phyloP scores from a whole-genome alignment of 805 yeast genomes.

The Torulaspora indica region DNA sequence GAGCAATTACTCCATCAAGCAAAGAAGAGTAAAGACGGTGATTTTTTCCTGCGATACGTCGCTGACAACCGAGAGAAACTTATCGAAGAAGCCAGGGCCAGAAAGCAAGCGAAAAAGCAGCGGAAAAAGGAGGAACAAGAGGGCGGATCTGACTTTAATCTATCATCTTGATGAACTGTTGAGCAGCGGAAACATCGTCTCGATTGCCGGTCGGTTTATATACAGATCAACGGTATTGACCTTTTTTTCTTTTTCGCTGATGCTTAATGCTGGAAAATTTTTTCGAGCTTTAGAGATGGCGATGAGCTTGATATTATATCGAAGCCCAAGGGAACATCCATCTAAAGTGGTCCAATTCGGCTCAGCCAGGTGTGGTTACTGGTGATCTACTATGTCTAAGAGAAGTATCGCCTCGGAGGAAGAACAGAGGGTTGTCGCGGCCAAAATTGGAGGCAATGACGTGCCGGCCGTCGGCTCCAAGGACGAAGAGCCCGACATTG shows the following conservation, averaged over 20 bases:
- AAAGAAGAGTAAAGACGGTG: slow-evolving; percentile 32
- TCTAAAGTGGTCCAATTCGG: background rate
- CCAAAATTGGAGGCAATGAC: slow-evolving; percentile 30
- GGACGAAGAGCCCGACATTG: slow-evolving; percentile 41
- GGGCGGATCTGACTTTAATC: slow-evolving; percentile 3
- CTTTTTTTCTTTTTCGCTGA: slow-evolving; percentile 1
- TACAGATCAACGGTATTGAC: background rate
- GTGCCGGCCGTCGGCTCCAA: slow-evolving; percentile 34
- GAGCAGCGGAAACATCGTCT: background rate
- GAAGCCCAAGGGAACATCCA: background rate
- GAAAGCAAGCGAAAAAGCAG: slow-evolving; percentile 21
- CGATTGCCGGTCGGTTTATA: background rate
- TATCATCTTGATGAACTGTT: background rate
- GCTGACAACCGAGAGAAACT: slow-evolving; percentile 19
- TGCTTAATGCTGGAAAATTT: slow-evolving; percentile 14
- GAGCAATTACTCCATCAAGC: slow-evolving; percentile 30
- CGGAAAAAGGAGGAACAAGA: slow-evolving; percentile 13
- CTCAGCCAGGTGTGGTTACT: background rate
- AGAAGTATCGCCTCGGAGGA: slow-evolving; percentile 42
- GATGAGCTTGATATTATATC: slow-evolving; percentile 17
- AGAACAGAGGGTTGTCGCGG: slow-evolving; percentile 41
- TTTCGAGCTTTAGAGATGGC: slow-evolving; percentile 11
- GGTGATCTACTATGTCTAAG: slow-evolving; percentile 44
- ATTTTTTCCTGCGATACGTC: slow-evolving; percentile 21
- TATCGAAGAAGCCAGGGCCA: slow-evolving; percentile 22